Percentiles rank a stretch among this genome's conserved stretches.
phyloP scores from a whole-genome alignment of 1,284 basidiomycete genomes.

The Heterobasidion irregulare region DNA sequence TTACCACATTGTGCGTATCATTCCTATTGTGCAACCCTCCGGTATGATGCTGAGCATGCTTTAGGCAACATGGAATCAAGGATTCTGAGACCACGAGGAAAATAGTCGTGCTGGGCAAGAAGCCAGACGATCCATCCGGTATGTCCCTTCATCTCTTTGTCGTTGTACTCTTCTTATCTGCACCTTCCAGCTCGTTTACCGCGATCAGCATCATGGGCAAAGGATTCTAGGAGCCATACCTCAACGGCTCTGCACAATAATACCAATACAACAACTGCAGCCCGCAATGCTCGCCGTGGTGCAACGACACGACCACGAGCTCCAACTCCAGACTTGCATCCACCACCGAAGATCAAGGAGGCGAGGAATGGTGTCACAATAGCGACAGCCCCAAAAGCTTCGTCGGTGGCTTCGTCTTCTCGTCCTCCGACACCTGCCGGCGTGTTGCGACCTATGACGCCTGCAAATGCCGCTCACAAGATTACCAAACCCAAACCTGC shows the following conservation, averaged over 20 bases:
- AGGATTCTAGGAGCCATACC: constrained; percentile 29
- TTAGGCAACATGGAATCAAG: constrained; percentile 82
- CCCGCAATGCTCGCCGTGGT: constrained; percentile 13
- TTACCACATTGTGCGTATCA: constrained; percentile 72
- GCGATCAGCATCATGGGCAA: constrained; percentile 79
- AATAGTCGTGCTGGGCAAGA: constrained; percentile 35
- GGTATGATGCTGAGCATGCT: constrained; percentile 9
- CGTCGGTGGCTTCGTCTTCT: constrained; percentile 50
- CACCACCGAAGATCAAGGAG: constrained; percentile 30
- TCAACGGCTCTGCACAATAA: constrained; percentile 22
- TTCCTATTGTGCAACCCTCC: constrained; percentile 3
- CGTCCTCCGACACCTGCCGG: constrained; percentile 53
- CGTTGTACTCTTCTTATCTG: constrained; percentile 17
- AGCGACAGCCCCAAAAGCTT: constrained; percentile 27
- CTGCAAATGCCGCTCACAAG: constrained; percentile 19
- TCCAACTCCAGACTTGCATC: constrained; percentile 24
- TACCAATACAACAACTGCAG: constrained; percentile 20
- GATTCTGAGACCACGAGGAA: constrained; percentile 64
- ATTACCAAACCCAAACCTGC: constrained; percentile 37
- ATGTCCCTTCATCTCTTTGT: constrained; percentile 18
- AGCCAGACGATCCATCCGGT: constrained; percentile 60
- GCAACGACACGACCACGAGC: constrained; percentile 20
- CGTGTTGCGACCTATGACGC: constrained; percentile 28
- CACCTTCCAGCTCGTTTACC: constrained; percentile 47
- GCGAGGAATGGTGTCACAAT: constrained; percentile 4